Percentiles rank a stretch among this genome's conserved stretches.
Evolutionary conservation across 208 protist species (phyloP).

Genomic region (Crithidia mellificae): DNA sequence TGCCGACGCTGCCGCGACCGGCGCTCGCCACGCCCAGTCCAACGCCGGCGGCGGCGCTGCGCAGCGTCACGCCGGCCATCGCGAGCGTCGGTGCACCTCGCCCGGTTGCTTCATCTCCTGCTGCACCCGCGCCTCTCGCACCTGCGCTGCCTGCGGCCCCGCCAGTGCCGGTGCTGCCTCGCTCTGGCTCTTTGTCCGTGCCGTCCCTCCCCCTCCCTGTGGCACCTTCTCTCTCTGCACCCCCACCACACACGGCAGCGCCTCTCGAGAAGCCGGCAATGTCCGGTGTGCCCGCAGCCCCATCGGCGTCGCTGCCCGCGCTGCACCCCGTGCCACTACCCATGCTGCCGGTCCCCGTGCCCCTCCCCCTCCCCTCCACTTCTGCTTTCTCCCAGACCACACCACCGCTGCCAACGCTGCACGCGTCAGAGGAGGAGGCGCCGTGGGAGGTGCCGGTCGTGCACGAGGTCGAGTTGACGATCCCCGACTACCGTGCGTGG

Average conservation of each 20-base stretch:
- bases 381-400: too few species aligned
- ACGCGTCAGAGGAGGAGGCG: too few species aligned
- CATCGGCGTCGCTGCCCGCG: background rate
- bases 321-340: background rate
- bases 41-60: background rate
- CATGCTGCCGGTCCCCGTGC: background rate
- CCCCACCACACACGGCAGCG: background rate
- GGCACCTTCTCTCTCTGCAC: background rate
- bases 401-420: too few species aligned
- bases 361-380: background rate
- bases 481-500: constrained; percentile 35
- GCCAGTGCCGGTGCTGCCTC: background rate
- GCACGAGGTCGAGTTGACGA: background rate
- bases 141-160: constrained; percentile 6
- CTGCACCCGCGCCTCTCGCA: background rate
- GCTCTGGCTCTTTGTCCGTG: background rate
- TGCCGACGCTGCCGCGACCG: background rate
- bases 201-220: constrained; percentile 2
- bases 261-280: too few species aligned
- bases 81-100: background rate
- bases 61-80: background rate
- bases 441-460: background rate
- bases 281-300: too few species aligned
- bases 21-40: background rate
- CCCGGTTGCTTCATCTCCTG: background rate